Conservation (phyloP, 78 protist genomes). For the Protostelium mycophagum region DNA sequence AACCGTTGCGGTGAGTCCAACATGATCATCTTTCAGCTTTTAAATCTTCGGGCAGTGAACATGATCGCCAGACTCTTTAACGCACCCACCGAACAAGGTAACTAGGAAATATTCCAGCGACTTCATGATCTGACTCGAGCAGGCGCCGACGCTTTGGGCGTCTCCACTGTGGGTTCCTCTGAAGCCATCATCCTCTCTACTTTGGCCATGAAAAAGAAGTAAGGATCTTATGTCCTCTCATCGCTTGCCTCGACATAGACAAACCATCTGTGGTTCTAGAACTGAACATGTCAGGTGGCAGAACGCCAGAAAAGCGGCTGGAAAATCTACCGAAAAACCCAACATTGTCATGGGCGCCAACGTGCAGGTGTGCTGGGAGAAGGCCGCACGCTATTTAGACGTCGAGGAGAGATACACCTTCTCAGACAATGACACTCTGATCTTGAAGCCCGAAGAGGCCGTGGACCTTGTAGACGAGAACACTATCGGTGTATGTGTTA, state of each 20-base stretch:
- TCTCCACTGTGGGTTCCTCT: conserved; percentile 27
- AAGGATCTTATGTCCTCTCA: too few species aligned
- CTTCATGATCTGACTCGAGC: not conserved
- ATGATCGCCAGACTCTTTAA: conserved; percentile 24
- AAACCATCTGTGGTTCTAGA: too few species aligned
- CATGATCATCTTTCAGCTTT: not conserved
- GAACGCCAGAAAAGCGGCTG: conserved; percentile 14
- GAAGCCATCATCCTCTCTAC: conserved; percentile 27
- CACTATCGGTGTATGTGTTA: conserved; percentile 38
- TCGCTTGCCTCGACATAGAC: too few species aligned
- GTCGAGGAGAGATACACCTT: conserved; percentile 22
- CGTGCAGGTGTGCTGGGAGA: conserved; percentile 49
- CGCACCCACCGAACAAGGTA: conserved; percentile 8
- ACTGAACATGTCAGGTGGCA: too few species aligned
- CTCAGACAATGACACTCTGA: conserved; percentile 6
- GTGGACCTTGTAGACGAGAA: conserved; percentile 29
- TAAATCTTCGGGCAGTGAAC: not conserved
- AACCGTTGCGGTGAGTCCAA: conserved; percentile 12
- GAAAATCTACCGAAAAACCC: conserved; percentile 22
- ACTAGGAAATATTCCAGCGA: not conserved
- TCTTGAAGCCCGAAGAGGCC: conserved; percentile 28
- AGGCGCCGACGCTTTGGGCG: not conserved
- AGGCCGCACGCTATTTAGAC: conserved; percentile 37
- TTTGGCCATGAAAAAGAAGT: conserved; percentile 26
- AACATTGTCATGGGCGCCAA: conserved; percentile 26